Conservation (phyloP, 306 rosid species). For the Cicer cuneatum region DNA sequence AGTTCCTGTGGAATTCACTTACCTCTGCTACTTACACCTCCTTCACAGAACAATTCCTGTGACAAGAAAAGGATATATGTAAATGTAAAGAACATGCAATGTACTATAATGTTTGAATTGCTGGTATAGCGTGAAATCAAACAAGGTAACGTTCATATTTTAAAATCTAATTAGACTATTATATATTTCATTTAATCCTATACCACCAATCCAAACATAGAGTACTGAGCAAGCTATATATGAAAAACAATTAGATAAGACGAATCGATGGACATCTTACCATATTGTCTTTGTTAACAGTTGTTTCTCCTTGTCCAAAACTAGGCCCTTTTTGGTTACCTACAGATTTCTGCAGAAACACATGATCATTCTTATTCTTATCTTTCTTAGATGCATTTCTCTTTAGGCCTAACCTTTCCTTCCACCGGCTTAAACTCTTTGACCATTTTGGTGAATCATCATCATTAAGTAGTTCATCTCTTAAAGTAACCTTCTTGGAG, state of each 20-base stretch:
- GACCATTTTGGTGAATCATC: slow-evolving; percentile 59
- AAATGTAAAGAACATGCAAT: background rate
- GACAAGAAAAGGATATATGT: slow-evolving; percentile 8
- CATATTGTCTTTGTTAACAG: slow-evolving; percentile 59
- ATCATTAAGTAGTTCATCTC: slow-evolving; percentile 68
- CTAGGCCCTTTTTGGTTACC: slow-evolving; percentile 56
- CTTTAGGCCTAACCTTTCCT: slow-evolving; percentile 72
- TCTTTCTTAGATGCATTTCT: slow-evolving; percentile 60
- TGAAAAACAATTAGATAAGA: background rate
- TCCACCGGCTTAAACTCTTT: slow-evolving; percentile 73
- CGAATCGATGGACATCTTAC: slow-evolving; percentile 47
- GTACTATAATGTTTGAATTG: too few relatives aligned
- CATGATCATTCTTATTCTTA: slow-evolving; percentile 56
- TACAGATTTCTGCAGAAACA: slow-evolving; percentile 57
- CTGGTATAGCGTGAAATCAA: too few relatives aligned
- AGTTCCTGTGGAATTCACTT: slow-evolving; percentile 39
- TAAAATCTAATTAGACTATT: too few relatives aligned
- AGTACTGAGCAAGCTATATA: background rate
- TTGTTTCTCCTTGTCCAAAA: slow-evolving; percentile 57
- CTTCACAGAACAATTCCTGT: slow-evolving; percentile 63
- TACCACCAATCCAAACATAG: too few relatives aligned
- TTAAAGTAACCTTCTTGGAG: slow-evolving; percentile 68
- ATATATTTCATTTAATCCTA: too few relatives aligned
- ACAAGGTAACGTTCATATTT: too few relatives aligned
- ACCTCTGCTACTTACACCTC: slow-evolving; percentile 52